Evolutionary conservation across 1,139 yeast species (phyloP).

Genomic region (Yamadazyma sp.): DNA sequence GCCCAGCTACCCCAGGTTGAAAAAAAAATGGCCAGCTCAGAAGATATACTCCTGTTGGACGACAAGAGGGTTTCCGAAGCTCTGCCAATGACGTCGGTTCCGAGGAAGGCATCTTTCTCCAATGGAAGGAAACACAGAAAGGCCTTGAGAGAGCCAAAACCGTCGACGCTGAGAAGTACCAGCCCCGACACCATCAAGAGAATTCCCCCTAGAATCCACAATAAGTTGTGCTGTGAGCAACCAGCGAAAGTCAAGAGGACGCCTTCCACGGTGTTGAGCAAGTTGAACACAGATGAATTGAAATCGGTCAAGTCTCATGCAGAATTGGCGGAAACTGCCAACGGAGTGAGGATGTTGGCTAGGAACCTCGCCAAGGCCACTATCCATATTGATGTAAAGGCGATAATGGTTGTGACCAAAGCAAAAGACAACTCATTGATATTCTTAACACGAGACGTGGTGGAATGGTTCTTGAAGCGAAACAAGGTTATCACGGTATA

Average conservation of each 20-base stretch:
- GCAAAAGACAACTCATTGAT: constrained; percentile 79
- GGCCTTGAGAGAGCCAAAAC: constrained; percentile 13
- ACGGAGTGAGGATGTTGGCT: constrained; percentile 79
- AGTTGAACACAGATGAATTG: constrained; percentile 38
- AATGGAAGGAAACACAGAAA: constrained; percentile 15
- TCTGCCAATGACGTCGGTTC: constrained; percentile 1
- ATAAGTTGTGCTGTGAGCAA: constrained; percentile 34
- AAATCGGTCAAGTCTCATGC: constrained; percentile 63
- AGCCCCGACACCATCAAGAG: constrained; percentile 17
- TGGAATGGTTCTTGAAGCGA: constrained; percentile 66
- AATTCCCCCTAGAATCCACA: constrained; percentile 34
- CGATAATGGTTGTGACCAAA: constrained; percentile 80
- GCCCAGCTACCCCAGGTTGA: too few species aligned
- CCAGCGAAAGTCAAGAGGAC: constrained; percentile 16
- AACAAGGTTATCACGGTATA: constrained; percentile 56
- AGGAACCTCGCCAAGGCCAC: constrained; percentile 74
- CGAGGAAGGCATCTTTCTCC: background rate
- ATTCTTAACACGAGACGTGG: constrained; percentile 71
- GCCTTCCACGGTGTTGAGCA: constrained; percentile 32
- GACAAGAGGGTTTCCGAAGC: background rate
- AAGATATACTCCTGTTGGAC: background rate
- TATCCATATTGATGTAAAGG: constrained; percentile 65
- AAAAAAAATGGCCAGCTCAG: background rate
- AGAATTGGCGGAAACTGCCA: constrained; percentile 79
- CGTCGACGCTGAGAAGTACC: constrained; percentile 12